phyloP scores from a whole-genome alignment of 768 basidiomycete species.

The Hericium rajendrae region DNA sequence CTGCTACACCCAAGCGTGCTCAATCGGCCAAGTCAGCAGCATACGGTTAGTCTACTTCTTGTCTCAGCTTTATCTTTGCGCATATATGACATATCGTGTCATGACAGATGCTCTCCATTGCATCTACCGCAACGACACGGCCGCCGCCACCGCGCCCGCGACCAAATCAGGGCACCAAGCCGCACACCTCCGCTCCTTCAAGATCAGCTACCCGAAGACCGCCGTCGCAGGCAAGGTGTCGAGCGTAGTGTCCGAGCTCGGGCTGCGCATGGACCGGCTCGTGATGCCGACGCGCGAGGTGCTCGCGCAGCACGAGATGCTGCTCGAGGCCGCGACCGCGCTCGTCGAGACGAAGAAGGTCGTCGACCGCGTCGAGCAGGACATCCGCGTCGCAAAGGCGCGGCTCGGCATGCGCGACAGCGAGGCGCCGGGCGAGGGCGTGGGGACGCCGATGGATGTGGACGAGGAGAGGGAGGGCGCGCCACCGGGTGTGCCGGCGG shows the following conservation, averaged over 20 bases:
- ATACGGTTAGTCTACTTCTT: conserved; percentile 34
- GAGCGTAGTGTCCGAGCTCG: conserved; percentile 68
- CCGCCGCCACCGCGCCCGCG: conserved; percentile 36
- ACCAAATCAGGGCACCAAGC: conserved; percentile 75
- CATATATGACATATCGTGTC: conserved; percentile 5
- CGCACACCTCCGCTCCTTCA: conserved; percentile 79
- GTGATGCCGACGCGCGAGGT: conserved; percentile 94
- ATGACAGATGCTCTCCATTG: conserved; percentile 56
- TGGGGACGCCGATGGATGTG: conserved; percentile 24
- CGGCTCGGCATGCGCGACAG: conserved; percentile 46
- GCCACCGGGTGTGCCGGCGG: conserved; percentile 36
- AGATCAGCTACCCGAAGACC: conserved; percentile 71
- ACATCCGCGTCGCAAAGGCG: conserved; percentile 62
- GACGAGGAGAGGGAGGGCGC: conserved; percentile 29
- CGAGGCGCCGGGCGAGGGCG: conserved; percentile 25
- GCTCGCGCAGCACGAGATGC: conserved; percentile 56
- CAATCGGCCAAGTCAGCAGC: conserved; percentile 47
- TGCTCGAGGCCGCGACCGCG: conserved; percentile 61
- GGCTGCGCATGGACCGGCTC: conserved; percentile 60
- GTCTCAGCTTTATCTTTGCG: not conserved
- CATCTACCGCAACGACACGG: conserved; percentile 58
- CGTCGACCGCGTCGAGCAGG: conserved; percentile 80
- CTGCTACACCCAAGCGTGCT: conserved; percentile 17
- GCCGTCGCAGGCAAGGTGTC: conserved; percentile 69
- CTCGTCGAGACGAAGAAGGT: conserved; percentile 86